A percentile compares a stretch with the other conserved stretches of the same genome.
phyloP scores from a whole-genome alignment of 192 early-diverging fungal genomes.

The Gaertneriomyces sp. region DNA sequence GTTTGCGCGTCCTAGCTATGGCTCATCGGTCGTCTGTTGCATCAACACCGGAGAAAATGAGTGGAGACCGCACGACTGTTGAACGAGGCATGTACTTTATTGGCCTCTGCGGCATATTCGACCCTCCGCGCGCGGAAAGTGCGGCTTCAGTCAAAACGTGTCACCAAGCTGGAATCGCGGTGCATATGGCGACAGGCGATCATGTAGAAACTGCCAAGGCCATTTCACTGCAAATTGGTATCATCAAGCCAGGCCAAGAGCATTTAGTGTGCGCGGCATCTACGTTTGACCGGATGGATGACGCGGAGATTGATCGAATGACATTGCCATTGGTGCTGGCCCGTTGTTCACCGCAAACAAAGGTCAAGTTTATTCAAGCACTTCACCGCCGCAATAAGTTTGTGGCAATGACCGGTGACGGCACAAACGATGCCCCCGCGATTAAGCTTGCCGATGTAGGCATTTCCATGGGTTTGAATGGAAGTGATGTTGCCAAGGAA shows the following conservation, averaged over 20 bases:
- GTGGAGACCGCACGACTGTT: background rate
- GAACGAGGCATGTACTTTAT: slow-evolving; percentile 28
- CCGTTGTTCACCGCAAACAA: slow-evolving; percentile 81
- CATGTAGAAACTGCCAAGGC: slow-evolving; percentile 67
- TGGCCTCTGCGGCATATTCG: slow-evolving; percentile 80
- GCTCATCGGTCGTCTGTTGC: background rate
- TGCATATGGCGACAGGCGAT: slow-evolving; percentile 78
- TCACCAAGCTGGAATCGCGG: slow-evolving; percentile 76
- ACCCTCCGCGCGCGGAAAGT: slow-evolving; percentile 79
- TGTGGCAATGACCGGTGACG: slow-evolving; percentile 95
- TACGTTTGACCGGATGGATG: slow-evolving; percentile 4
- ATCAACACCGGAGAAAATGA: background rate
- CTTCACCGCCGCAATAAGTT: slow-evolving; percentile 71
- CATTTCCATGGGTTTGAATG: slow-evolving; percentile 88
- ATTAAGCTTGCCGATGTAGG: slow-evolving; percentile 88
- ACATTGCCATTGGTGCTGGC: slow-evolving; percentile 61
- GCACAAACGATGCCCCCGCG: slow-evolving; percentile 93
- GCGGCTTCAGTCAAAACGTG: slow-evolving; percentile 72
- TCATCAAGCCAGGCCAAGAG: slow-evolving; percentile 20
- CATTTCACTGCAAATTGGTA: slow-evolving; percentile 52
- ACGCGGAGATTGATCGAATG: background rate
- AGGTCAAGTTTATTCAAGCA: slow-evolving; percentile 74
- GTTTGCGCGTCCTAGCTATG: slow-evolving; percentile 1
- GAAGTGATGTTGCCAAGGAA: slow-evolving; percentile 96
- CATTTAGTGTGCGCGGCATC: background rate